Evolutionary conservation across 495 filamentous ascomycete species (phyloP).

Genomic region (Neurospora discreta): DNA sequence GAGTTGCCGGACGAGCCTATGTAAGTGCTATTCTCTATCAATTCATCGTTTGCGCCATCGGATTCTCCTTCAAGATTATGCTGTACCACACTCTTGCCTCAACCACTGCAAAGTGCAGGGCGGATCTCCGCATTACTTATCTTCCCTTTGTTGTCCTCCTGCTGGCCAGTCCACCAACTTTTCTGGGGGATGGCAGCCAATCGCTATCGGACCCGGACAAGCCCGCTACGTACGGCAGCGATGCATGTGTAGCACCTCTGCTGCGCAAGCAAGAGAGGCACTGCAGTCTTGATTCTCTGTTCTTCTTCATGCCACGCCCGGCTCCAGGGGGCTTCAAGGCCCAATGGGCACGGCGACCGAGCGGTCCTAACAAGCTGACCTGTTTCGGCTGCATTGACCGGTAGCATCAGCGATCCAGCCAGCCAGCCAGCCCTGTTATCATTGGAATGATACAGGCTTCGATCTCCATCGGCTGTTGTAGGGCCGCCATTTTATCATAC

Average conservation of each 20-base stretch:
- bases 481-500: neutral
- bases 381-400: neutral
- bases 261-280: neutral
- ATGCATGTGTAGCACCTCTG: neutral
- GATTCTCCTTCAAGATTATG: neutral
- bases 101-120: neutral
- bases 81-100: neutral
- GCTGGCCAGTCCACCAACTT: neutral
- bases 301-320: neutral
- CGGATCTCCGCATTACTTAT: neutral
- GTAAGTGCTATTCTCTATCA: neutral
- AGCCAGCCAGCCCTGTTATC: neutral
- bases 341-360: neutral
- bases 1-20: neutral
- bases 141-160: neutral
- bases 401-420: neutral
- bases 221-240: neutral
- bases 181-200: neutral
- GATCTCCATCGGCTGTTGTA: neutral
- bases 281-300: neutral
- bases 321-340: neutral
- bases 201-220: neutral
- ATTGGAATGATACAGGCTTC: conserved; percentile 2
- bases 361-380: neutral
- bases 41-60: neutral